These are phyloP conservation scores for Saussurea involucrata DNA, from an alignment of 129 eudicot genomes.

Conservation along the genomic window DNA sequence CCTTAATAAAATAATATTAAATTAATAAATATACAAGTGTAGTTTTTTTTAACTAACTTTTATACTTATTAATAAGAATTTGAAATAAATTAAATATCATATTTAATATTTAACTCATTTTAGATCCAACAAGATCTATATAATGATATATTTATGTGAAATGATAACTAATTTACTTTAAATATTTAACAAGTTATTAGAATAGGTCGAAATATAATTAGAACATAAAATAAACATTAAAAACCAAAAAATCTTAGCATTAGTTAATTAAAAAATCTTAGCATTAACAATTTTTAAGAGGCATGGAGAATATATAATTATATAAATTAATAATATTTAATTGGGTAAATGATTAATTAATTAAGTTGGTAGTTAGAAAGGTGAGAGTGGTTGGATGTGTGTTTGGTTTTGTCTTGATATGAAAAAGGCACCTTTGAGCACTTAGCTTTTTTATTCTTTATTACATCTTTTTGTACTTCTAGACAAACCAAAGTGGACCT, in stretches of 20 bases:
- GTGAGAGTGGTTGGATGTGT: slow-evolving; percentile 12
- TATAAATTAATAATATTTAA: not conserved
- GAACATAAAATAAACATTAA: not conserved
- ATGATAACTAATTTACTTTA: not conserved
- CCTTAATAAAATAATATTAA: too few species aligned
- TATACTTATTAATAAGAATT: too few species aligned
- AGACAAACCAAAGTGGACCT: slow-evolving; percentile 24
- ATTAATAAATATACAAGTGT: too few species aligned
- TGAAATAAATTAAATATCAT: too few species aligned
- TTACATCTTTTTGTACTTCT: slow-evolving; percentile 3
- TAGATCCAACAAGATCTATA: not conserved
- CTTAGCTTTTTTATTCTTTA: not conserved
- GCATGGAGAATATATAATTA: not conserved
- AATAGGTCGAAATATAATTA: not conserved
- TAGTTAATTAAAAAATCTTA: not conserved
- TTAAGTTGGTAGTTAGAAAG: slow-evolving; percentile 4
- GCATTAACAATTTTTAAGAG: not conserved
- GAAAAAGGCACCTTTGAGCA: slow-evolving; percentile 2
- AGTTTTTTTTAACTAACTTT: too few species aligned
- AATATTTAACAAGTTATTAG: not conserved
- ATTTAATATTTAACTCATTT: not conserved
- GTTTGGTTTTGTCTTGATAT: slow-evolving; percentile 4
- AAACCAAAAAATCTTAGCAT: too few species aligned
- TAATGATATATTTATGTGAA: not conserved
- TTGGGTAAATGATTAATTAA: not conserved